A percentile compares a stretch with the other conserved stretches of the same genome.
Conservation (phyloP, 768 basidiomycete genomes). For the Scleroderma citrinum region DNA sequence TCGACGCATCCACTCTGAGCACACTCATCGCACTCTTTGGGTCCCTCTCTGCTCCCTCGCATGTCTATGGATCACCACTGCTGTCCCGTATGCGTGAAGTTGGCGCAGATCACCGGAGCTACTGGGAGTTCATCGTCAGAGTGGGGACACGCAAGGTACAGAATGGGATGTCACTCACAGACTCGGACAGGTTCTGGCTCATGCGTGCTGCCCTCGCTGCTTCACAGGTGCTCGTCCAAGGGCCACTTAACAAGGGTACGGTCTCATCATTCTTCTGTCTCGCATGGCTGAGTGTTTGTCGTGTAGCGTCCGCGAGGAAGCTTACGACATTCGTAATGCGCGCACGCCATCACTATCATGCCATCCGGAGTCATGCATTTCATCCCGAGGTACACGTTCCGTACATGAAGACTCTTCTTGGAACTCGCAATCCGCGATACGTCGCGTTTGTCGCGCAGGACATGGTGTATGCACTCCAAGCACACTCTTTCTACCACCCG, state of each 20-base stretch:
- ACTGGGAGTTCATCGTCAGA: slow-evolving; percentile 47
- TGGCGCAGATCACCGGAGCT: slow-evolving; percentile 17
- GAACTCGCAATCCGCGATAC: slow-evolving; percentile 20
- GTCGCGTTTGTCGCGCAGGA: slow-evolving; percentile 27
- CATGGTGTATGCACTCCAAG: slow-evolving; percentile 31
- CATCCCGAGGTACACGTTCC: slow-evolving; percentile 41
- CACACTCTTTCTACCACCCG: slow-evolving; percentile 28
- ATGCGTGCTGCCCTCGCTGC: slow-evolving; percentile 43
- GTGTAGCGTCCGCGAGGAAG: slow-evolving; percentile 10
- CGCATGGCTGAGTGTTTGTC: slow-evolving; percentile 3
- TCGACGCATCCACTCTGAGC: slow-evolving; percentile 34
- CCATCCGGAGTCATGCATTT: slow-evolving; percentile 32
- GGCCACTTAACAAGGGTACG: slow-evolving; percentile 12
- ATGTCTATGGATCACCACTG: slow-evolving; percentile 25
- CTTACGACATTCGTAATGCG: slow-evolving; percentile 17
- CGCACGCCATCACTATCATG: slow-evolving; percentile 37
- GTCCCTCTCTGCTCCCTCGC: slow-evolving; percentile 36
- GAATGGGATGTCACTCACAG: slow-evolving; percentile 27
- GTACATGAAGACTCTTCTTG: slow-evolving; percentile 39
- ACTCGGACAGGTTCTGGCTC: slow-evolving; percentile 58
- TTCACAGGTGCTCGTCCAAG: slow-evolving; percentile 8
- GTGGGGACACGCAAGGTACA: slow-evolving; percentile 41
- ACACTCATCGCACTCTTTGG: slow-evolving; percentile 46
- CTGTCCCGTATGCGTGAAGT: slow-evolving; percentile 19
- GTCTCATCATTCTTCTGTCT: not conserved